Evolutionary conservation across 2,329 filamentous ascomycete species (phyloP).

Genomic region (Tolypocladium inflatum): DNA sequence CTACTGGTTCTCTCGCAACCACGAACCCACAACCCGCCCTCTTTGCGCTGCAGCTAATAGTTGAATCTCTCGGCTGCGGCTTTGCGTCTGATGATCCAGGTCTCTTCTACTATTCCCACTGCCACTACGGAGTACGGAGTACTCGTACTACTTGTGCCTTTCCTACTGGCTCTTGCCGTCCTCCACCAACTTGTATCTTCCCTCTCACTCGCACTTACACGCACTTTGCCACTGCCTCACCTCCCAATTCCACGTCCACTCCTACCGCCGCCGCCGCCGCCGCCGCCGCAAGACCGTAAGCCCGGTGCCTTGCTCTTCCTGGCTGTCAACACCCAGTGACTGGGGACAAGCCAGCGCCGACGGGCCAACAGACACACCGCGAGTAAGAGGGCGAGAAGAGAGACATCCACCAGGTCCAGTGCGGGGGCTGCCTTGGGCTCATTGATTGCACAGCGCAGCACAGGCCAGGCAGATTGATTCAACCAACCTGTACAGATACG

Average conservation of each 20-base stretch:
- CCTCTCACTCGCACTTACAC: background rate
- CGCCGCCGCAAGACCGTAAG: background rate
- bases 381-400: conserved; percentile 12
- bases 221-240: background rate
- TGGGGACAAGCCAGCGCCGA: background rate
- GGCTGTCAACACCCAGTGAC: background rate
- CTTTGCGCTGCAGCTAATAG: background rate
- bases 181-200: background rate
- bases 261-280: background rate
- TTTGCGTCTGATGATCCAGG: conserved; percentile 1
- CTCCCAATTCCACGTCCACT: background rate
- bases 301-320: background rate
- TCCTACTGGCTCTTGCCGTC: background rate
- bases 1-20: conserved; percentile 2
- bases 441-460: conserved; percentile 2
- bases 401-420: conserved; percentile 11
- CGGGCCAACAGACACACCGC: conserved; percentile 3
- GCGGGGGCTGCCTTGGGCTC: conserved; percentile 5
- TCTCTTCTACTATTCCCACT: background rate
- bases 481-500: conserved; percentile 4
- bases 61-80: background rate
- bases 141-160: background rate
- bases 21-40: conserved; percentile 4
- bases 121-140: background rate
- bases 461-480: conserved; percentile 4